Conservation (phyloP, 2,329 filamentous ascomycete genomes). For the Scytalidium sp. region DNA sequence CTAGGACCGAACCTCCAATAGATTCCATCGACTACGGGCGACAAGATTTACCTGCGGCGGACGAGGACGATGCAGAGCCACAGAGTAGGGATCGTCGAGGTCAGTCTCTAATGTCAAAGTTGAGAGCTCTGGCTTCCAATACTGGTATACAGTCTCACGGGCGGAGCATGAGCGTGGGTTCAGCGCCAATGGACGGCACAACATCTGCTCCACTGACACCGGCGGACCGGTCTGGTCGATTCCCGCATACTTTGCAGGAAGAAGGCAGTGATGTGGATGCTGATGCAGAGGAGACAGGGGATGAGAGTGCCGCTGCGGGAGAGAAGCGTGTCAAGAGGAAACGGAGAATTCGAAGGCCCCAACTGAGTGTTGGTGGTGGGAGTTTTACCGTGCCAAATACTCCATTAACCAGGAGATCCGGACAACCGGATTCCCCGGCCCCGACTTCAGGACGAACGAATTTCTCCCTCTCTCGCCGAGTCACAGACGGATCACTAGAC, state of each 20-base stretch:
- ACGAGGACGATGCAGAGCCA: slow-evolving; percentile 57
- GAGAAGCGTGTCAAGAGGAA: slow-evolving; percentile 56
- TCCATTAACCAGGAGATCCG: slow-evolving; percentile 35
- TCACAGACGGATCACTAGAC: slow-evolving; percentile 58
- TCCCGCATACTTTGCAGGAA: slow-evolving; percentile 52
- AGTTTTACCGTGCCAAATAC: slow-evolving; percentile 65
- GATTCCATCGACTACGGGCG: slow-evolving; percentile 54
- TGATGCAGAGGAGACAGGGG: slow-evolving; percentile 83
- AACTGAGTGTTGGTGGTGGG: slow-evolving; percentile 48
- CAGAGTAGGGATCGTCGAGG: slow-evolving; percentile 56
- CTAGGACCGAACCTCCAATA: slow-evolving; percentile 40
- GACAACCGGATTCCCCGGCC: slow-evolving; percentile 21
- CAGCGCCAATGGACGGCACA: slow-evolving; percentile 29
- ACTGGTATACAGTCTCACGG: slow-evolving; percentile 40
- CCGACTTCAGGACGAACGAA: slow-evolving; percentile 32
- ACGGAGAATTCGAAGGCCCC: slow-evolving; percentile 57
- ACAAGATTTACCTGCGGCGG: slow-evolving; percentile 59
- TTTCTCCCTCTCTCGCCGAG: slow-evolving; percentile 56
- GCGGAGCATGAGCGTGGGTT: slow-evolving; percentile 36
- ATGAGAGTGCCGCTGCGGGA: slow-evolving; percentile 59
- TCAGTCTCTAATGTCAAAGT: slow-evolving; percentile 71
- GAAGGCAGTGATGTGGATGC: slow-evolving; percentile 70
- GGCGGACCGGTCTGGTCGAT: slow-evolving; percentile 40
- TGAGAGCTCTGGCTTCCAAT: slow-evolving; percentile 68
- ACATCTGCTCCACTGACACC: slow-evolving; percentile 47